Percentiles rank a stretch among this genome's conserved stretches.
Evolutionary conservation across 495 filamentous ascomycete genomes (phyloP).

Genomic region (Chaetomidium leptoderma): DNA sequence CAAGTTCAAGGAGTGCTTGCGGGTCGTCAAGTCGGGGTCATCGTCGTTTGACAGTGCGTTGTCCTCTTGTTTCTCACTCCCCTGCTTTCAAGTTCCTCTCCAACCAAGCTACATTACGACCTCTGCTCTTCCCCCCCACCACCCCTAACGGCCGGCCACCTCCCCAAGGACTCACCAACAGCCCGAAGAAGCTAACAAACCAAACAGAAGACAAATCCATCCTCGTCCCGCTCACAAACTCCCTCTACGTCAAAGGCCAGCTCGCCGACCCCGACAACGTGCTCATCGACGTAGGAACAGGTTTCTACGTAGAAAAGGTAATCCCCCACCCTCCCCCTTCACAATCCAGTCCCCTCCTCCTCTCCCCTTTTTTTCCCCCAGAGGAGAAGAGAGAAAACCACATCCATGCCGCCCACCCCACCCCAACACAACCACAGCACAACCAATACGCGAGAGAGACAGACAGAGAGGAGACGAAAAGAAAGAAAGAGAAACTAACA

Average conservation of each 20-base stretch:
- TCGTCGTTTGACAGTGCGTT: slow-evolving; percentile 36
- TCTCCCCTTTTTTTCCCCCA: background rate
- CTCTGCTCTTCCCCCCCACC: background rate
- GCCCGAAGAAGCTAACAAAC: background rate
- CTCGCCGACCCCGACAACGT: slow-evolving; percentile 74
- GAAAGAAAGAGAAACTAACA: background rate
- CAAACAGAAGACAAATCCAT: slow-evolving; percentile 55
- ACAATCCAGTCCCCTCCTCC: background rate
- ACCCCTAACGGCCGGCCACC: too few relatives aligned
- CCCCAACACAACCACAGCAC: background rate
- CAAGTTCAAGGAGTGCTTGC: slow-evolving; percentile 87
- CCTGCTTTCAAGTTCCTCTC: too few relatives aligned
- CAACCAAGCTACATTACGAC: too few relatives aligned
- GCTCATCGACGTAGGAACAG: slow-evolving; percentile 92
- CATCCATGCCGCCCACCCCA: background rate
- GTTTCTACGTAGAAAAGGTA: slow-evolving; percentile 95
- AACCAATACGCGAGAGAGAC: too few relatives aligned
- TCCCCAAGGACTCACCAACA: too few relatives aligned
- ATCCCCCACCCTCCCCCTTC: background rate
- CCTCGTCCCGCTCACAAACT: slow-evolving; percentile 86
- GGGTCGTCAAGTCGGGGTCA: slow-evolving; percentile 61
- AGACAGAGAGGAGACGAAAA: too few relatives aligned
- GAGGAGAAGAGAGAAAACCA: too few relatives aligned
- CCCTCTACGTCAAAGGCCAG: slow-evolving; percentile 84
- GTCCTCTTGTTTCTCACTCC: background rate